Evolutionary conservation across 2,329 filamentous ascomycete species (phyloP), one percentile per base, ranked within the genome.

Genomic region (Paraphoma sp.): DNA sequence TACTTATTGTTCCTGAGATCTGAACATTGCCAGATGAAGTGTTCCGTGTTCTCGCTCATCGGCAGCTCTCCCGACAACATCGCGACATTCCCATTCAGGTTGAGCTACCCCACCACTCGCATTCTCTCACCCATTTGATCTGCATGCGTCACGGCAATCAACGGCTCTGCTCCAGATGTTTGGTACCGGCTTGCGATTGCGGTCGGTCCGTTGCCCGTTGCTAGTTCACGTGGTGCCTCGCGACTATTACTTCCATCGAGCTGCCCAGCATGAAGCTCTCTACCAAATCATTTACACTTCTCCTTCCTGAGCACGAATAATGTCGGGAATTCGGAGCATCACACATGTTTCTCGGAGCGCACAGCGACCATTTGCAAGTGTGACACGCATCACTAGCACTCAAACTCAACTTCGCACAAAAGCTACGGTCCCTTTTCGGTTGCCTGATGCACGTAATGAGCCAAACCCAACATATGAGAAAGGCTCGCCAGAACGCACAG

Each of bases 401-500:
- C 56, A 54, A 50, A 48, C 60, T 23, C 67, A 68, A 48, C 51
- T 62, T 45, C 69, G 68, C 51, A 64, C 62, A 49, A 67, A 68
- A 41, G 66, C 64, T 33, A 72, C 70, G 16, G 61, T 69, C 10
- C 70, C 70, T 9, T 72, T 72, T 55, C 63, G 67, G 47, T 44
- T 72, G 29, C 70, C 70, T 23, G 60, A 62, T 53, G 60, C 64
- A 12, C 62, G 69, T 8, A 72, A 72, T 49, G 70, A 72, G 52
- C 70, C 70, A 47, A 71, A 71, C 17, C 70, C 70, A 0, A 66
- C 64, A 12, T 72, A 72, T 53, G 62, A 65, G 50, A 65, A 61
- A 40, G 70, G 70, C 29, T 71, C 69, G 14, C 62, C 60, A 16
- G 69, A 72, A 53, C 68, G 70, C 6, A 58, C 38, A 9, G 49